Evolutionary conservation across 306 rosid species (phyloP), one percentile per base, ranked within the genome.

Genomic region (Rosa rugosa): DNA sequence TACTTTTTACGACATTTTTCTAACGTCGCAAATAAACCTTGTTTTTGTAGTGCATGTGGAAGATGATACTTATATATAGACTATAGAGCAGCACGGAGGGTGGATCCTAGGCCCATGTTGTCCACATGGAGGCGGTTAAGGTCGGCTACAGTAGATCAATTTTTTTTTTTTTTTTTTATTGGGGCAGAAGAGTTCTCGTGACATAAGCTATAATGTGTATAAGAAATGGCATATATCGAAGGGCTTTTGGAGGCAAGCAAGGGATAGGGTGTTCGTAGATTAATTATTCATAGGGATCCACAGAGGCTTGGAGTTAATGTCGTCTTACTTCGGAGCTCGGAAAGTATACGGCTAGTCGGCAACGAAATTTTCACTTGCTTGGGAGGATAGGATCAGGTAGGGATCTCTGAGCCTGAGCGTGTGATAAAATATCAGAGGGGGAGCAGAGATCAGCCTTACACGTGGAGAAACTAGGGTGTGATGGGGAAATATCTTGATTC

Each of bases 241-340:
- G 71, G 71, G 71, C 71, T 36, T 66, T 66, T 66, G 47, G 71
- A 66, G 71, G 71, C 27, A 36, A 16, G 71, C 71, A 67, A 38
- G 3, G 49, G 71, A 38, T 67, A 4, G 45, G 63, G 68, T 9
- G 23, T 14, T 60, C 67, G 67, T 60, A 25, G 18, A 60, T 60
- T 60, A 14, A 25, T 9, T 59, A 4, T 18, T 40, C 49, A 18
- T 18, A 67, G 71, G 47, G 49, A 67, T 42, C 20, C 27, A 17
- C 71, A 18, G 11, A 20, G 49, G 40, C 69, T 34, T 64, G 42
- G 44, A 34, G 4, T 40, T 66, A 40, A 67, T 67, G 69, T 64
- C 45, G 69, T 34, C 69, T 64, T 14, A 34, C 40, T 8, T 16
- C 3, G 23, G 70, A 65, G 13, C 11, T 67, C 49, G 41, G 71